A percentile compares a stretch with the other conserved stretches of the same genome.
These are phyloP conservation scores for Xylariales sp. DNA, from an alignment of 2,329 filamentous ascomycete species.

Conservation along the genomic window DNA sequence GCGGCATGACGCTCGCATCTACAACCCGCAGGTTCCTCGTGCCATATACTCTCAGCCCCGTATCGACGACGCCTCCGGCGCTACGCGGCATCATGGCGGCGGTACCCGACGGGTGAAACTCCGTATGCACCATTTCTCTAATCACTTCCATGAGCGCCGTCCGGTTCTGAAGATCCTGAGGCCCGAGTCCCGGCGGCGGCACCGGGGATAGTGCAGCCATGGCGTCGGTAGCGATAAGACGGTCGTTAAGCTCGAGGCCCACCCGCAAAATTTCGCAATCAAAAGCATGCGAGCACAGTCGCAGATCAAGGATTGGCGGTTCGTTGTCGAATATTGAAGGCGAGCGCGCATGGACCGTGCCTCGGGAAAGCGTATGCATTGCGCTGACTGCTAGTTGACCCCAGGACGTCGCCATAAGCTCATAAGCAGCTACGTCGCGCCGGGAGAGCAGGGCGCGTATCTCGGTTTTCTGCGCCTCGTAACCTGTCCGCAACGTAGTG, in stretches of 20 bases:
- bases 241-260: conserved; percentile 44
- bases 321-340: conserved; percentile 51
- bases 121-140: conserved; percentile 51
- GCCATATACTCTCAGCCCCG: conserved; percentile 57
- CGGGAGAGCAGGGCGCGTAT: conserved; percentile 42
- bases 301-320: conserved; percentile 55
- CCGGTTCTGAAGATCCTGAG: conserved; percentile 40
- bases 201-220: conserved; percentile 45
- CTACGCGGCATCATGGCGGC: conserved; percentile 58
- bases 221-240: conserved; percentile 43
- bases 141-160: conserved; percentile 43
- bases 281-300: conserved; percentile 57
- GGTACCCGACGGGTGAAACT: conserved; percentile 58
- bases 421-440: conserved; percentile 43
- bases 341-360: conserved; percentile 55
- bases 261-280: conserved; percentile 51
- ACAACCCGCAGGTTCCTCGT: conserved; percentile 58
- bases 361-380: conserved; percentile 59
- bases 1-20: conserved; percentile 58
- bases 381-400: conserved; percentile 48
- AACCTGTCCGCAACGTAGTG: conserved; percentile 43
- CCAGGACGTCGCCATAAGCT: conserved; percentile 50
- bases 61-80: conserved; percentile 58
- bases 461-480: conserved; percentile 41
- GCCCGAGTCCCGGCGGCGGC: conserved; percentile 39